A percentile compares a stretch with the other conserved stretches of the same genome.
Conservation (phyloP, 352 stramenopile genomes). For the Globisporangium nodosum region DNA sequence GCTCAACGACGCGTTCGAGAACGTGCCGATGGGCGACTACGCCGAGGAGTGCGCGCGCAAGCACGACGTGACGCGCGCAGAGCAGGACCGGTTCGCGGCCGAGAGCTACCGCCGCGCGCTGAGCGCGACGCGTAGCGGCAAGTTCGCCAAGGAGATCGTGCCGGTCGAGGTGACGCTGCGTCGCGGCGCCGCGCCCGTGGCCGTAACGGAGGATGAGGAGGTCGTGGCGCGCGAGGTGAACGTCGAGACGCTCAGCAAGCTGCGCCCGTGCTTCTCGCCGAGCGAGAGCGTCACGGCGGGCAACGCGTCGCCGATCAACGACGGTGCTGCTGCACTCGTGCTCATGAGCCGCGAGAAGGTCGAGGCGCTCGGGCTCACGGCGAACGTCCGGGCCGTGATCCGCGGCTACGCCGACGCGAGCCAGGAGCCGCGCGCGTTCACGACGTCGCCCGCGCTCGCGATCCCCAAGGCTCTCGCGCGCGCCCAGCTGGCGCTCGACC, state of each 20-base stretch:
- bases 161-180: conserved; percentile 58
- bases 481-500: conserved; percentile 66
- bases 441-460: conserved; percentile 88
- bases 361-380: conserved; percentile 44
- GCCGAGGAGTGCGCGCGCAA: conserved; percentile 89
- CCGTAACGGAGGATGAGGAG: conserved; percentile 87
- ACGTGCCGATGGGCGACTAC: conserved; percentile 94
- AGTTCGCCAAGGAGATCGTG: conserved; percentile 82
- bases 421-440: conserved; percentile 90
- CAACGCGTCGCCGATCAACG: conserved; percentile 95
- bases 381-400: conserved; percentile 59
- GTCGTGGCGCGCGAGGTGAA: conserved; percentile 69
- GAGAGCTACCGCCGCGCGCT: conserved; percentile 88
- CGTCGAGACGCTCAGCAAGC: conserved; percentile 74
- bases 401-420: conserved; percentile 61
- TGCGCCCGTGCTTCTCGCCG: conserved; percentile 89
- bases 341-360: conserved; percentile 88
- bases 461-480: conserved; percentile 83
- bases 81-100: conserved; percentile 91
- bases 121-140: conserved; percentile 37
- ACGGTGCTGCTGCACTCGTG: conserved; percentile 92
- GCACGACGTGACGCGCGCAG: conserved; percentile 83
- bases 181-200: conserved; percentile 22
- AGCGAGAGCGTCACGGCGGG: conserved; percentile 88
- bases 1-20: conserved; percentile 91